Base-by-base conservation (phyloP, 352 stramenopile species). In the Globisporangium takayamanum region DNA sequence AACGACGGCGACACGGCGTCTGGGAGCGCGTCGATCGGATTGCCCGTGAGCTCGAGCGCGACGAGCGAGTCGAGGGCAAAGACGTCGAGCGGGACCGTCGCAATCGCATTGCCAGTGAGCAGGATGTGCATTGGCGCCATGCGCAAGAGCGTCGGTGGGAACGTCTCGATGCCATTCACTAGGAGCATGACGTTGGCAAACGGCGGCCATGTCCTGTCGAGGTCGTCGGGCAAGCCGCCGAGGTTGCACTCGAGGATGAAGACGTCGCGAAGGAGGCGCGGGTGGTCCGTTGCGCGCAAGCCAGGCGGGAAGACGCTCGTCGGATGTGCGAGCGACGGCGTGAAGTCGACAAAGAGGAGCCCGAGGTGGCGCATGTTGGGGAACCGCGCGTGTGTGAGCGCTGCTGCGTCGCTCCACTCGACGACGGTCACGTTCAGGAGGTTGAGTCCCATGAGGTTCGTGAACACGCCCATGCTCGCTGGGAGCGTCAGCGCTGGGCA, bases 341-440 rank as follows among this genome's bases (percentile, higher is more conserved):
- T 56, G 47, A 53, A 47, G 45, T 50, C 37, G 2, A 55, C 52
- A 12, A 66, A 37, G 2, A 47, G 10, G 8, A 65, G 14, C 15
- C 47, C 60, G 10, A 37, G n/a, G 18, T 61, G 49, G 47, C 60
- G 39, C 53, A 70, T 42, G 12, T 36, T 39, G n/a, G 33, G 54
- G 33, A 63, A 45, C 7, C 37, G n/a, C 15, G 28, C 30, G 3
- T 51, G 37, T 12, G 33, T 57, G 8, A 72, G n/a, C 37, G 50
- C 56, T 26, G 64, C 63, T 0, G 25, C 26, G 1, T 15, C 6
- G 25, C 16, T 28, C 67, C 67, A 74, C 30, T 58, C 14, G 12
- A 51, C 25, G 47, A 74, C 59, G 6, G 63, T 70, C 22, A 64
- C 67, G 30, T 74, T 74, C 33, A 57, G 64, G 14, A 68, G 55